Conservation (phyloP, 2,329 filamentous ascomycete species). For the Stagonosporopsis chrysanthemi region DNA sequence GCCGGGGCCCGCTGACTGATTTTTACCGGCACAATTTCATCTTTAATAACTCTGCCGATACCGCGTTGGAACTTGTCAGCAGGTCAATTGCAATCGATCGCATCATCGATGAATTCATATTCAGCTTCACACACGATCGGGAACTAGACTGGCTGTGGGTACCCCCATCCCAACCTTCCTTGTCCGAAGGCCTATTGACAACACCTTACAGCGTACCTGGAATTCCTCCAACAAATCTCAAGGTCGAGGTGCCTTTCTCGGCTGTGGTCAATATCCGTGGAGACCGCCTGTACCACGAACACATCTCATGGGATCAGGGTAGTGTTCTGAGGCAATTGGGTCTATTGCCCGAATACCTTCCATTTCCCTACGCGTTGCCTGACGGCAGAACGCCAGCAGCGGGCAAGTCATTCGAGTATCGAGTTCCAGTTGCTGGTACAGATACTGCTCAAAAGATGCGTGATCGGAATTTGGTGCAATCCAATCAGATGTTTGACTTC, state of each 20-base stretch:
- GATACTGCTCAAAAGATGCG: constrained; percentile 61
- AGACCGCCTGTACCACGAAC: constrained; percentile 71
- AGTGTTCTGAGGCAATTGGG: constrained; percentile 67
- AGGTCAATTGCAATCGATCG: constrained; percentile 74
- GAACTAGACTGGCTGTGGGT: constrained; percentile 41
- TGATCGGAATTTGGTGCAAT: constrained; percentile 55
- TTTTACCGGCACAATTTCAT: constrained; percentile 79
- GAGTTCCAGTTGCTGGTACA: constrained; percentile 64
- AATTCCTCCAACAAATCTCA: constrained; percentile 33
- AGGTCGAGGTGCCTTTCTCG: constrained; percentile 66
- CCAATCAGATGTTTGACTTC: constrained; percentile 51
- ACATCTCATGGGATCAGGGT: constrained; percentile 72
- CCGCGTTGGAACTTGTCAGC: constrained; percentile 70
- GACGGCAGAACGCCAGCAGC: constrained; percentile 36
- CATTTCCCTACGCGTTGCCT: constrained; percentile 57
- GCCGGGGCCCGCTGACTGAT: constrained; percentile 64
- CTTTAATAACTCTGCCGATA: constrained; percentile 72
- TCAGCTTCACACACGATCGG: constrained; percentile 31
- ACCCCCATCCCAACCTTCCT: too few relatives aligned
- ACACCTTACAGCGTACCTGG: constrained; percentile 17
- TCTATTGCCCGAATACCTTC: constrained; percentile 68
- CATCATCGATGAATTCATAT: constrained; percentile 52
- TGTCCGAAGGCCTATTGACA: not conserved
- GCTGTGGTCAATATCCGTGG: constrained; percentile 71
- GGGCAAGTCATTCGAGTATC: constrained; percentile 61